phyloP scores from a whole-genome alignment of 257 asterid genomes.

The Fraxinus pennsylvanica region DNA sequence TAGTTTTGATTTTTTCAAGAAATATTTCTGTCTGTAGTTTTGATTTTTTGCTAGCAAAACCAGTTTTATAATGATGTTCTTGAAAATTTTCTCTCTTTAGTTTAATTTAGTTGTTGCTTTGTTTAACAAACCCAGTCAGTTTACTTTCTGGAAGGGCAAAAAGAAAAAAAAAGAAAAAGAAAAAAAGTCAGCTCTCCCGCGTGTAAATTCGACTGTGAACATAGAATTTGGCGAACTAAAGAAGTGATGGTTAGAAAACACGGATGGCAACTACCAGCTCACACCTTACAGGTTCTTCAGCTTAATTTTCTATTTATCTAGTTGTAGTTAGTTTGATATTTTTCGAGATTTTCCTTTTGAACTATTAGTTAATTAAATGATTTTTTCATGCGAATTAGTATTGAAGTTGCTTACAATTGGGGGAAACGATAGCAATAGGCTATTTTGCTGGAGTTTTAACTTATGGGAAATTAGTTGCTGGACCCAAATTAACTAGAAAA shows the following conservation, averaged over 20 bases:
- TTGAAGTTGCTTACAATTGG: background rate
- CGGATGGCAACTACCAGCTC: slow-evolving; percentile 99
- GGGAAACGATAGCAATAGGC: background rate
- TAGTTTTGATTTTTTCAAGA: background rate
- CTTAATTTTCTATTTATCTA: background rate
- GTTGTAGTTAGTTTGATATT: background rate
- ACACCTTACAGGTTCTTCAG: slow-evolving; percentile 83
- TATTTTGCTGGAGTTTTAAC: background rate
- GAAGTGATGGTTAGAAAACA: slow-evolving; percentile 92
- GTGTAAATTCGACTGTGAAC: slow-evolving; percentile 26
- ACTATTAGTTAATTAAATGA: slow-evolving; percentile 7
- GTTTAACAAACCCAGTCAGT: slow-evolving; percentile 32
- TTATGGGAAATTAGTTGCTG: background rate
- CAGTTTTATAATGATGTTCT: background rate
- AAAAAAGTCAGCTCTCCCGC: background rate
- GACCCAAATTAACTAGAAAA: background rate
- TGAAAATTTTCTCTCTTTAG: background rate
- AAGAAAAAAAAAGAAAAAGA: background rate
- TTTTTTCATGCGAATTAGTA: slow-evolving; percentile 21
- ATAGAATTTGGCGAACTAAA: slow-evolving; percentile 24
- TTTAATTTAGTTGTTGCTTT: background rate
- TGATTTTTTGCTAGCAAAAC: background rate
- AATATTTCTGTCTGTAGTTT: too few relatives aligned
- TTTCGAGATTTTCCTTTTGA: background rate
- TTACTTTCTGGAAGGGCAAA: slow-evolving; percentile 33